Percentiles rank a stretch among this genome's conserved stretches.
Evolutionary conservation across 192 early-diverging fungal genomes (phyloP).

Genomic region (Thamnidium elegans): DNA sequence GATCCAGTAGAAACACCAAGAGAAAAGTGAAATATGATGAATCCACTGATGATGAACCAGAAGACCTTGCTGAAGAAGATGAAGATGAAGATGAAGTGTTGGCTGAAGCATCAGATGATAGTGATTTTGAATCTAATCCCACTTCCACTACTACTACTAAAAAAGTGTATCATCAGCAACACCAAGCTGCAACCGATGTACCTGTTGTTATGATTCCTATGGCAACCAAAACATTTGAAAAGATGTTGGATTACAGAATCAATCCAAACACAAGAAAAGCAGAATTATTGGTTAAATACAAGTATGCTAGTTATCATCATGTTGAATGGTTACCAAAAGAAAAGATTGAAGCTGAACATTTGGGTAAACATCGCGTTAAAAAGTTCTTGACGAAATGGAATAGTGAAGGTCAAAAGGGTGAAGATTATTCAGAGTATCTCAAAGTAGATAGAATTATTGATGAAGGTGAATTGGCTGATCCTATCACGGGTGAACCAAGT

Average conservation of each 20-base stretch:
- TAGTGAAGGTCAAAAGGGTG: constrained; percentile 48
- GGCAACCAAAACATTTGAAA: constrained; percentile 48
- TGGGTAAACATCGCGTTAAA: constrained; percentile 68
- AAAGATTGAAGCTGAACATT: constrained; percentile 50
- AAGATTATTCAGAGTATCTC: constrained; percentile 64
- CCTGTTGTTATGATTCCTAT: constrained; percentile 51
- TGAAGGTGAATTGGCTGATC: constrained; percentile 67
- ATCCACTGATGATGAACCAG: constrained; percentile 16
- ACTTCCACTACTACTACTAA: background rate
- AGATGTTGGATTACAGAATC: constrained; percentile 47
- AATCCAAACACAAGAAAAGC: constrained; percentile 45
- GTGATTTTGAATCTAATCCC: constrained; percentile 25
- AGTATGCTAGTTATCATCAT: constrained; percentile 71
- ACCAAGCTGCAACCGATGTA: background rate
- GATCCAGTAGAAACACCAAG: constrained; percentile 2
- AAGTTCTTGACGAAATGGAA: constrained; percentile 69
- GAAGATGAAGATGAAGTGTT: background rate
- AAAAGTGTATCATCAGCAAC: background rate
- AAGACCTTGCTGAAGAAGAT: background rate
- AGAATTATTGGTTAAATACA: constrained; percentile 78
- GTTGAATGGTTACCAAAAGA: constrained; percentile 65
- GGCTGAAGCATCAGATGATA: constrained; percentile 23
- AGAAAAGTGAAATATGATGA: constrained; percentile 15
- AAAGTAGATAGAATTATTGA: constrained; percentile 82
- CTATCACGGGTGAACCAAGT: constrained; percentile 44